Percentiles rank a stretch among this genome's conserved stretches.
phyloP scores from a whole-genome alignment of 2,329 filamentous ascomycete genomes.

The Trichoderma atrobrunneum region DNA sequence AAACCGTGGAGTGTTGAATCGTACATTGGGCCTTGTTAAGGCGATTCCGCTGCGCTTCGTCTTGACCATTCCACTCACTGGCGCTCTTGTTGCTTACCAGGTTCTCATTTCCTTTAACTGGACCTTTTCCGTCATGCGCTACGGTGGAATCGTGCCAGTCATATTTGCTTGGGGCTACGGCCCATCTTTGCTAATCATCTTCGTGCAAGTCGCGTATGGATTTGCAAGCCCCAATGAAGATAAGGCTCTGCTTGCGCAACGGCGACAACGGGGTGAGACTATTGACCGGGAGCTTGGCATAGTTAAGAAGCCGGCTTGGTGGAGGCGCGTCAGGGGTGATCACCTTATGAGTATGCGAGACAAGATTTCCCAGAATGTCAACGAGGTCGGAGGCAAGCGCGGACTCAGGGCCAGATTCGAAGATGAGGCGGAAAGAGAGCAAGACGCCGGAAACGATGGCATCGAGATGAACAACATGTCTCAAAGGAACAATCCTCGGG shows the following conservation, averaged over 20 bases:
- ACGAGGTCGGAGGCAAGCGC: conserved; percentile 50
- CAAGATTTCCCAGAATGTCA: conserved; percentile 52
- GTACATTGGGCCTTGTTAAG: conserved; percentile 48
- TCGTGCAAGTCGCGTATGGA: conserved; percentile 54
- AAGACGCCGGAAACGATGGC: too few species aligned
- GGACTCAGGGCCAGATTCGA: conserved; percentile 43
- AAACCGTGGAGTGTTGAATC: conserved; percentile 51
- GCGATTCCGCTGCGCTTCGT: conserved; percentile 58
- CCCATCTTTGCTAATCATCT: conserved; percentile 56
- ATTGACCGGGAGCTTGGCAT: conserved; percentile 61
- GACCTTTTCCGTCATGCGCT: conserved; percentile 55
- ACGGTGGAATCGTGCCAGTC: conserved; percentile 48
- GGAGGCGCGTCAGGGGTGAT: conserved; percentile 53
- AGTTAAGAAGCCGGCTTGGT: conserved; percentile 63
- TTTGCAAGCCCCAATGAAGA: conserved; percentile 69
- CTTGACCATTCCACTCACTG: conserved; percentile 51
- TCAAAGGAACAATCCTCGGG: conserved; percentile 30
- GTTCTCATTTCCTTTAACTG: conserved; percentile 58
- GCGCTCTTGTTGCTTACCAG: conserved; percentile 58
- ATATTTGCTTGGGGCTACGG: conserved; percentile 64
- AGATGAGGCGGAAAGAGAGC: conserved; percentile 35
- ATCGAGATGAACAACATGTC: conserved; percentile 41
- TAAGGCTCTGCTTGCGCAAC: conserved; percentile 61
- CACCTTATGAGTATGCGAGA: conserved; percentile 47
- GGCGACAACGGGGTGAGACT: conserved; percentile 53